These are phyloP conservation scores for Mycena olivaceomarginata DNA, from an alignment of 768 basidiomycete species.

Conservation along the genomic window DNA sequence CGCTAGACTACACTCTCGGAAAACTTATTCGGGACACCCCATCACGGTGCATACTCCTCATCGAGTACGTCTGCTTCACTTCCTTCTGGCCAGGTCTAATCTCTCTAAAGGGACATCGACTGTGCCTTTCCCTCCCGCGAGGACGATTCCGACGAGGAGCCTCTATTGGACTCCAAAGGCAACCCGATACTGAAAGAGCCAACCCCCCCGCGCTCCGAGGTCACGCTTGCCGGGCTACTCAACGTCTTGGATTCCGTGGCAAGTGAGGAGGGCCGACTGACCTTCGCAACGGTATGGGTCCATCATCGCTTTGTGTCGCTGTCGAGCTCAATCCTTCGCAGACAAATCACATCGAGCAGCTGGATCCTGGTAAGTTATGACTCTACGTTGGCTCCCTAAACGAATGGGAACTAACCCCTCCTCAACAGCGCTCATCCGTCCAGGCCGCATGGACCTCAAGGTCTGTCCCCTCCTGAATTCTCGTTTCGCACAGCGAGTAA, in stretches of 20 bases:
- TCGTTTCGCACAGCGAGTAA: not conserved
- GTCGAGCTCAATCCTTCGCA: conserved; percentile 2
- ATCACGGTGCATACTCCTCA: conserved; percentile 43
- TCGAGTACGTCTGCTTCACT: conserved; percentile 46
- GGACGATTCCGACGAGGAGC: conserved; percentile 48
- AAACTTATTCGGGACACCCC: conserved; percentile 50
- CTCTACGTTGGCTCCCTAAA: not conserved
- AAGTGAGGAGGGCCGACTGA: conserved; percentile 55
- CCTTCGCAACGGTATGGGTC: conserved; percentile 56
- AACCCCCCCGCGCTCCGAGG: conserved; percentile 40
- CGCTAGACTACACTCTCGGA: conserved; percentile 47
- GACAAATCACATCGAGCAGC: conserved; percentile 55
- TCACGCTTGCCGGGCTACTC: conserved; percentile 57
- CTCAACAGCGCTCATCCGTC: conserved; percentile 50
- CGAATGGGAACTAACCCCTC: not conserved
- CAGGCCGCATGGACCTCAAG: conserved; percentile 56
- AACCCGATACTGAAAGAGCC: conserved; percentile 30
- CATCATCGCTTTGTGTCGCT: not conserved
- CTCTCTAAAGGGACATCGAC: conserved; percentile 53
- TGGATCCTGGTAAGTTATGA: conserved; percentile 53
- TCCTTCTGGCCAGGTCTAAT: no score
- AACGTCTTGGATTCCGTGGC: conserved; percentile 58
- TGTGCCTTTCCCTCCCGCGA: conserved; percentile 47
- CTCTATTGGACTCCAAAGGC: conserved; percentile 36
- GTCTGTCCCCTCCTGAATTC: conserved; percentile 24